Conservation (phyloP, 257 asterid genomes). For the Solanum virginianum region DNA sequence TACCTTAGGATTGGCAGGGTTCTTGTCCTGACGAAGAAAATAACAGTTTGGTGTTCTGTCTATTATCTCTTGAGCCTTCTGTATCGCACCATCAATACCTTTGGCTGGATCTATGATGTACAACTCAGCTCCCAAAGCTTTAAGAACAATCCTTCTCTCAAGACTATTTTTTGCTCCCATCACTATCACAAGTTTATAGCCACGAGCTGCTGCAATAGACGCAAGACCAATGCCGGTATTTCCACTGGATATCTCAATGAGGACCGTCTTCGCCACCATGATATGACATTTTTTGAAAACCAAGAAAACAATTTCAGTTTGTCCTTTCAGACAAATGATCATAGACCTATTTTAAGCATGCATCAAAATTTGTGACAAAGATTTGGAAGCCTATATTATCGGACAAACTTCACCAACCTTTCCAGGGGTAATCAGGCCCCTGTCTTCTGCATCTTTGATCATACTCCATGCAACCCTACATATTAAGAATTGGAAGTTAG, state of each 20-base stretch:
- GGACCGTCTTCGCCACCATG: conserved; percentile 21
- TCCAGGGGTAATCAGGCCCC: conserved; percentile 32
- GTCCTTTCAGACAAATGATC: not conserved
- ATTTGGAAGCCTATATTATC: not conserved
- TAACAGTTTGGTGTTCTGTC: conserved; percentile 20
- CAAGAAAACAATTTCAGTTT: not conserved
- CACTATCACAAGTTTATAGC: conserved; percentile 21
- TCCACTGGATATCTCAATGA: conserved; percentile 31
- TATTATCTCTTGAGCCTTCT: conserved; percentile 18
- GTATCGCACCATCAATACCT: conserved; percentile 12
- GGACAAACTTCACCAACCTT: conserved; percentile 15
- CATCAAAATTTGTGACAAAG: not conserved
- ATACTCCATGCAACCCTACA: conserved; percentile 30
- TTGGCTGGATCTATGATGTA: conserved; percentile 16
- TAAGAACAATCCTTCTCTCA: conserved; percentile 30
- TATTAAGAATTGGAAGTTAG: not conserved
- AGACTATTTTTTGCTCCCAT: conserved; percentile 26
- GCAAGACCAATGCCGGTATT: conserved; percentile 46
- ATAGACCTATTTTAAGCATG: not conserved
- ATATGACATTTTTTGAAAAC: not conserved
- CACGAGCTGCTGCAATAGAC: conserved; percentile 26
- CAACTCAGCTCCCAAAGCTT: conserved; percentile 32
- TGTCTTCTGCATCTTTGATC: conserved; percentile 45
- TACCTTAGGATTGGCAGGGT: conserved; percentile 38
- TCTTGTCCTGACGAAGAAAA: conserved; percentile 19